Base-by-base conservation (phyloP, 106 monocot genomes). In the Cymbidium sinense region DNA sequence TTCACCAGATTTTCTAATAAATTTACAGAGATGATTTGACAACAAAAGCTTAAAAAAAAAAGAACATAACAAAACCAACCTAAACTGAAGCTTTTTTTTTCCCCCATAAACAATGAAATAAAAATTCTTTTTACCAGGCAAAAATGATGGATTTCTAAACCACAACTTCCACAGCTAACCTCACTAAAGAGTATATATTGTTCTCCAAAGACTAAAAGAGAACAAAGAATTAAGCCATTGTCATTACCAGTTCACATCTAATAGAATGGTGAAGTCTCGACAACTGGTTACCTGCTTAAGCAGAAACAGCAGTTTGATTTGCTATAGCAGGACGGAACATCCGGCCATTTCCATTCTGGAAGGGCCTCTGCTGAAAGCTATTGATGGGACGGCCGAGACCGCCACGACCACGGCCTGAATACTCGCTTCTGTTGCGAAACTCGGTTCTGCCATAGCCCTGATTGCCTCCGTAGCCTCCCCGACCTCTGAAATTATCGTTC, bases 401-500 rank as follows among this genome's bases (percentile, higher is more conserved):
- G 9, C 75, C 74, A 1, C 86, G 88, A 0, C 85, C 90, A 19
- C 81, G 83, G 8, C 72, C 82, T 2, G 84, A 75, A 43, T 77
- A 88, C 19, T 80, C 81, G 19, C 72, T 81, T 15, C 88, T 77
- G 43, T 71, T 81, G 69, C 91, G 86, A 78, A 89, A 87, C 13
- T 83, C 83, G 39, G 21, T 70, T 79, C 91, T 82, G 28, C 76
- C 70, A 23, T 76, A 81, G 23, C 74, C 81, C 33, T 77, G 74
- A 18, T 76, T 79, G 50, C 75, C 39, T 15, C 67, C 61, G 27
- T 62, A 82, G 1, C 76, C 76, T 37, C 89, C 85, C 39, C 88
- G 75, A 7, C 81, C 88, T 61, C 85, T 82, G 87, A 83, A 94
- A 31, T 74, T 84, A 9, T 87, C 91, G 54, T 80, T 81, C 21